These are phyloP conservation scores for Tricholoma furcatifolium DNA, from an alignment of 768 basidiomycete species.

Conservation along the genomic window DNA sequence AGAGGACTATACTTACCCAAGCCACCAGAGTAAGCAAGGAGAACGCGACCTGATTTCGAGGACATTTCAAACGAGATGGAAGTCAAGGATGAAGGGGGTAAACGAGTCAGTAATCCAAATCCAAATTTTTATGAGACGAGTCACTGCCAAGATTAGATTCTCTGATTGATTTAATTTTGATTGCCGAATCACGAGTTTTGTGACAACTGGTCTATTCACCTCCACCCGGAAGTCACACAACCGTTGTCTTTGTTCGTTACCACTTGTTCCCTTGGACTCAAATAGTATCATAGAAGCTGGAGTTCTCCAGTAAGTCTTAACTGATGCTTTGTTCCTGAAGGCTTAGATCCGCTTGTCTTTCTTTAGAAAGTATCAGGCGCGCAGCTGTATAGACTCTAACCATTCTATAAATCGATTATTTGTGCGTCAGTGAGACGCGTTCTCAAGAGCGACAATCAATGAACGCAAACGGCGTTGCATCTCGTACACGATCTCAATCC, in stretches of 20 bases:
- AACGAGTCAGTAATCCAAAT: conserved; percentile 2
- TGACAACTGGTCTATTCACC: background rate
- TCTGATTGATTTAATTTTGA: conserved; percentile 8
- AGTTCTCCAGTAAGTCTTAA: no score
- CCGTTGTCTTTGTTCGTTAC: background rate
- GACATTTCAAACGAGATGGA: conserved; percentile 36
- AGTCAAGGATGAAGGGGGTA: background rate
- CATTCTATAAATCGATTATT: background rate
- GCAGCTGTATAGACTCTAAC: no score
- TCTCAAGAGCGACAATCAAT: background rate
- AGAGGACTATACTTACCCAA: conserved; percentile 68
- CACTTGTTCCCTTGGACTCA: no score
- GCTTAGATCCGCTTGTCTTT: no score
- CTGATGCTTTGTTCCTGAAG: no score
- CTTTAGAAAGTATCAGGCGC: no score
- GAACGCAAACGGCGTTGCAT: background rate
- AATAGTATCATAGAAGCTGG: no score
- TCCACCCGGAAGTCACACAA: background rate
- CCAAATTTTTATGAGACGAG: conserved; percentile 3
- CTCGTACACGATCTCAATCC: background rate
- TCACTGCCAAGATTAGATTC: conserved; percentile 6
- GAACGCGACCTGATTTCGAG: conserved; percentile 73
- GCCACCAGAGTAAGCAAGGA: conserved; percentile 98
- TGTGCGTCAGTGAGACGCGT: background rate
- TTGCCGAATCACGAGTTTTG: conserved; percentile 4